Percentiles rank a stretch among this genome's conserved stretches.
Conservation (phyloP, 108 stramenopile genomes). For the Cyclostephanos invisitatus region DNA sequence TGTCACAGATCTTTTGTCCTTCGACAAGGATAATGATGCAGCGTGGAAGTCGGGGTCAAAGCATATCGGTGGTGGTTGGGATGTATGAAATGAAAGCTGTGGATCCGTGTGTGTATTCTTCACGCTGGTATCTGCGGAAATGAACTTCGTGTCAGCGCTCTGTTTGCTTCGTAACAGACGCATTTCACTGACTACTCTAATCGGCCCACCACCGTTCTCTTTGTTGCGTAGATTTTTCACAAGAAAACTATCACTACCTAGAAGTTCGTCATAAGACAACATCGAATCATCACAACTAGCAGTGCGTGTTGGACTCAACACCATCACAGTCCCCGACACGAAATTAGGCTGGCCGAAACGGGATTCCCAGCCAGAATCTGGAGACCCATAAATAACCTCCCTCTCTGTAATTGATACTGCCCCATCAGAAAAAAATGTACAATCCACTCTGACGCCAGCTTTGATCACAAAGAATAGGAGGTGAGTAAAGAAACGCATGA, state of each 20-base stretch:
- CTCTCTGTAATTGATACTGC: slow-evolving; percentile 66
- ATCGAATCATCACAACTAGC: slow-evolving; percentile 30
- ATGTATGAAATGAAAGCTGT: slow-evolving; percentile 13
- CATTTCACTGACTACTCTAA: slow-evolving; percentile 70
- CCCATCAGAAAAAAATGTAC: slow-evolving; percentile 59
- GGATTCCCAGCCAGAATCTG: slow-evolving; percentile 85
- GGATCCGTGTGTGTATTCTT: background rate
- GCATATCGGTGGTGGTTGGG: slow-evolving; percentile 58
- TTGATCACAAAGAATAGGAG: background rate
- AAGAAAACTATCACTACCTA: slow-evolving; percentile 58
- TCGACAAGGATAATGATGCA: slow-evolving; percentile 64
- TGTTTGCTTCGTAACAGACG: slow-evolving; percentile 49
- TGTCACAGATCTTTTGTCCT: slow-evolving; percentile 70
- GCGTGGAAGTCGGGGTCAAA: slow-evolving; percentile 81
- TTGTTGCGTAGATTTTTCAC: slow-evolving; percentile 59
- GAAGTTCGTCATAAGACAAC: slow-evolving; percentile 66
- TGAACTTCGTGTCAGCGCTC: background rate
- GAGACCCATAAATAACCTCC: slow-evolving; percentile 70
- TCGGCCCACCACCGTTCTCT: slow-evolving; percentile 57
- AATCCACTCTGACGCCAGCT: slow-evolving; percentile 67
- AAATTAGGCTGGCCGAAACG: slow-evolving; percentile 85
- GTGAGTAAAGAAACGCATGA: background rate
- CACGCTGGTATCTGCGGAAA: background rate
- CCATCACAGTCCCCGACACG: slow-evolving; percentile 64
- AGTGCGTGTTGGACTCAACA: slow-evolving; percentile 51